Conservation (phyloP, 345 rosid genomes). For the Hibiscus tridactylites region DNA sequence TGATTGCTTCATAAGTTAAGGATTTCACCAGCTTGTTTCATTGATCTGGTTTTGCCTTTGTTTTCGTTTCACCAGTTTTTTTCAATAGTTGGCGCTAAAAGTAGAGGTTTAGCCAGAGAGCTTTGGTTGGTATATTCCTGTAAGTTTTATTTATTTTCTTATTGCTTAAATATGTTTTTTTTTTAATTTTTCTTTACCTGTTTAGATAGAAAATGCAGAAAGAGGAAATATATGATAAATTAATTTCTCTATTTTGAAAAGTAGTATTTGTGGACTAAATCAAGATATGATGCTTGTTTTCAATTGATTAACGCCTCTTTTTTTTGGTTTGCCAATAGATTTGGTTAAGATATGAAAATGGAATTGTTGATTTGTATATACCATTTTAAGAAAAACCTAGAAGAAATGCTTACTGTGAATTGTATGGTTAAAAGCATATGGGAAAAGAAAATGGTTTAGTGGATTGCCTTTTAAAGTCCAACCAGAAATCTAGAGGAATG, state of each 20-base stretch:
- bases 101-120: neutral
- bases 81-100: neutral
- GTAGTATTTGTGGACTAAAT: neutral
- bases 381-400: neutral
- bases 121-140: constrained; percentile 2
- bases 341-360: neutral
- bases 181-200: neutral
- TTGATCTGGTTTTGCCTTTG: constrained; percentile 10
- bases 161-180: neutral
- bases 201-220: neutral
- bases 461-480: neutral
- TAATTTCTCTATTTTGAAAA: neutral
- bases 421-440: neutral
- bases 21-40: constrained; percentile 9
- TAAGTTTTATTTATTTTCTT: neutral
- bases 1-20: constrained; percentile 25
- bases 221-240: neutral
- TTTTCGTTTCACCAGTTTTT: neutral
- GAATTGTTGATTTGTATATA: neutral
- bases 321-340: neutral
- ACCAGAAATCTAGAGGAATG: constrained; percentile 1
- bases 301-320: neutral
- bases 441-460: neutral
- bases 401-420: neutral
- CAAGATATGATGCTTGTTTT: neutral